Percentiles rank a stretch among this genome's conserved stretches.
Conservation (phyloP, 2,329 filamentous ascomycete genomes). For the Diaporthe sp. region DNA sequence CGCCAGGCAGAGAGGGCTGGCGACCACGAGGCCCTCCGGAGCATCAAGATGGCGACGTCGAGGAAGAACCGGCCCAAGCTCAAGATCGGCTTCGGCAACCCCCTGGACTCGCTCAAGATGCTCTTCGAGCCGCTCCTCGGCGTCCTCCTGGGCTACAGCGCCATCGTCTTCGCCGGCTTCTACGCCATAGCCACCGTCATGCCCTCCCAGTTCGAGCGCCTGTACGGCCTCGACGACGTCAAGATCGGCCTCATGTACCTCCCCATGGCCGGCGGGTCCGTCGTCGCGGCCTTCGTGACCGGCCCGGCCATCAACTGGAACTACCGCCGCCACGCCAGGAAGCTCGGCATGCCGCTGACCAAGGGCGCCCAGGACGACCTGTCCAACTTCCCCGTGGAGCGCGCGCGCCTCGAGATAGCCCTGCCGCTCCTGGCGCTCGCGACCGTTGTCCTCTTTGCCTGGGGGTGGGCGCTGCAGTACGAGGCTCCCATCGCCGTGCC, state of each 20-base stretch:
- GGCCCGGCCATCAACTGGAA: conserved; percentile 76
- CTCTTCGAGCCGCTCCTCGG: conserved; percentile 85
- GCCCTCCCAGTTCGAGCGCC: conserved; percentile 57
- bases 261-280: conserved; percentile 64
- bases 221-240: conserved; percentile 72
- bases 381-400: conserved; percentile 64
- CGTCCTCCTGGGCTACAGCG: conserved; percentile 59
- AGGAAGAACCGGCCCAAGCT: conserved; percentile 31
- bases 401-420: conserved; percentile 62
- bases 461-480: conserved; percentile 66
- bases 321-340: conserved; percentile 72
- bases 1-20: conserved; percentile 32
- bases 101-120: conserved; percentile 85
- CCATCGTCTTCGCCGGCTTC: conserved; percentile 64
- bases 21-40: conserved; percentile 31
- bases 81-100: conserved; percentile 82
- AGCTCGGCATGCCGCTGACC: conserved; percentile 65
- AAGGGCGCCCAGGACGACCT: conserved; percentile 66
- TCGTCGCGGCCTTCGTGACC: conserved; percentile 58
- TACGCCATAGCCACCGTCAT: conserved; percentile 62
- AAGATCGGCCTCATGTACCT: conserved; percentile 68
- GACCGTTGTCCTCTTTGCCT: conserved; percentile 60
- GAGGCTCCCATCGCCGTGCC: conserved; percentile 59
- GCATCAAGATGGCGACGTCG: conserved; percentile 28
- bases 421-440: conserved; percentile 65